These are phyloP conservation scores for Globisporangium uncinulatum DNA, from an alignment of 352 stramenopile species.

Conservation along the genomic window DNA sequence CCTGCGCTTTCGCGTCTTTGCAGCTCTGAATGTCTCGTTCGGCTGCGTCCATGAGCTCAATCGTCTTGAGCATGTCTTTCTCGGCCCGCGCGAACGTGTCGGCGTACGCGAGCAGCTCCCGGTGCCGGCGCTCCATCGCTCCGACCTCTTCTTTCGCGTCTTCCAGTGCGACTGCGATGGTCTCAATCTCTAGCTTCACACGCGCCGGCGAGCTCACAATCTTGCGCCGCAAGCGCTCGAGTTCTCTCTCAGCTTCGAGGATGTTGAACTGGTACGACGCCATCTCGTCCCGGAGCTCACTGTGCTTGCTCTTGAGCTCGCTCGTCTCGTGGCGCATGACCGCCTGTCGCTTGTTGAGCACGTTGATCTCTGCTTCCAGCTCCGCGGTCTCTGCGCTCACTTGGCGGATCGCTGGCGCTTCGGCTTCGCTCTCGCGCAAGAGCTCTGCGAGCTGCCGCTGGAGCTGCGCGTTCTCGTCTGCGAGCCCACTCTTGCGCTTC, in stretches of 20 bases:
- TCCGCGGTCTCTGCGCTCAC: conserved; percentile 77
- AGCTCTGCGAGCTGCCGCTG: conserved; percentile 60
- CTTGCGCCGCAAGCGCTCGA: conserved; percentile 69
- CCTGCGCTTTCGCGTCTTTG: conserved; percentile 67
- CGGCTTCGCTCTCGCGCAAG: conserved; percentile 38
- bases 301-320: conserved; percentile 73
- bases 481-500: conserved; percentile 34
- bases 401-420: conserved; percentile 54
- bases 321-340: conserved; percentile 78
- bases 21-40: conserved; percentile 58
- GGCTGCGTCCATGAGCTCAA: conserved; percentile 56
- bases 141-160: conserved; percentile 61
- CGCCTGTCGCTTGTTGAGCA: conserved; percentile 87
- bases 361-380: conserved; percentile 86
- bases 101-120: conserved; percentile 50
- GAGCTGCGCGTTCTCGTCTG: conserved; percentile 58
- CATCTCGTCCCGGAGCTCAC: conserved; percentile 80
- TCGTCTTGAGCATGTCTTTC: conserved; percentile 60
- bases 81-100: conserved; percentile 63
- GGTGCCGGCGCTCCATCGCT: conserved; percentile 56
- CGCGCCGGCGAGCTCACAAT: conserved; percentile 90
- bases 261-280: conserved; percentile 64
- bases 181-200: conserved; percentile 63
- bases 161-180: conserved; percentile 56
- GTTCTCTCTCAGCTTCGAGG: conserved; percentile 76